A percentile compares a stretch with the other conserved stretches of the same genome.
Conservation (phyloP, 768 basidiomycete genomes). For the Glaciozyma martinii region DNA sequence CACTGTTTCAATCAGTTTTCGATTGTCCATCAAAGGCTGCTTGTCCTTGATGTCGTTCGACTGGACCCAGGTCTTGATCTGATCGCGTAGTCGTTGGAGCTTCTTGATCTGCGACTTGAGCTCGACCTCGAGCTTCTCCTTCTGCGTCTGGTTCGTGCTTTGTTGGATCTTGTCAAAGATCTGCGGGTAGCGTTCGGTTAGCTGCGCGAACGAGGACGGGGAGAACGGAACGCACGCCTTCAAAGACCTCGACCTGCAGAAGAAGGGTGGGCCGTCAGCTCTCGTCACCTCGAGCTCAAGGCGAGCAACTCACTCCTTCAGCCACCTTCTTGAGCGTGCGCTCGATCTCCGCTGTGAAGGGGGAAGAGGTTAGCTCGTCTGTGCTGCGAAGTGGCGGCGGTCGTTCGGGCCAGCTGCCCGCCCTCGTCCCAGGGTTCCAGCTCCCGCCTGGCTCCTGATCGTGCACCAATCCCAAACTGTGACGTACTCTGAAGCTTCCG, state of each 20-base stretch:
- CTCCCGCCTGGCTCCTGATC: no score
- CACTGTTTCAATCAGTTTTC: constrained; percentile 93
- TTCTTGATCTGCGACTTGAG: constrained; percentile 99
- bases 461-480: no score
- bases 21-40: constrained; percentile 78
- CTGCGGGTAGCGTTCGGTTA: constrained; percentile 29
- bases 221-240: constrained; percentile 23
- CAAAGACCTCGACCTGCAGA: constrained; percentile 39
- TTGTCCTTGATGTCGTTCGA: constrained; percentile 99
- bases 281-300: neutral
- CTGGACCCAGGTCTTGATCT: constrained; percentile 92
- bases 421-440: no score
- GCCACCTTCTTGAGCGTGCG: constrained; percentile 93
- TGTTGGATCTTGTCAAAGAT: constrained; percentile 98
- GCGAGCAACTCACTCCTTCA: constrained; percentile 53
- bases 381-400: neutral
- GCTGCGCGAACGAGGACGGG: neutral
- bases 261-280: neutral
- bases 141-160: constrained; percentile 91
- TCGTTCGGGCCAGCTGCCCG: neutral
- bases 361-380: neutral
- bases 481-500: no score
- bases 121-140: constrained; percentile 89
- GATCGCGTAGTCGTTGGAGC: constrained; percentile 69
- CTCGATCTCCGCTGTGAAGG: constrained; percentile 85